A percentile compares a stretch with the other conserved stretches of the same genome.
Evolutionary conservation across 441 rosid genomes (phyloP).

Genomic region (Erodium texanum): DNA sequence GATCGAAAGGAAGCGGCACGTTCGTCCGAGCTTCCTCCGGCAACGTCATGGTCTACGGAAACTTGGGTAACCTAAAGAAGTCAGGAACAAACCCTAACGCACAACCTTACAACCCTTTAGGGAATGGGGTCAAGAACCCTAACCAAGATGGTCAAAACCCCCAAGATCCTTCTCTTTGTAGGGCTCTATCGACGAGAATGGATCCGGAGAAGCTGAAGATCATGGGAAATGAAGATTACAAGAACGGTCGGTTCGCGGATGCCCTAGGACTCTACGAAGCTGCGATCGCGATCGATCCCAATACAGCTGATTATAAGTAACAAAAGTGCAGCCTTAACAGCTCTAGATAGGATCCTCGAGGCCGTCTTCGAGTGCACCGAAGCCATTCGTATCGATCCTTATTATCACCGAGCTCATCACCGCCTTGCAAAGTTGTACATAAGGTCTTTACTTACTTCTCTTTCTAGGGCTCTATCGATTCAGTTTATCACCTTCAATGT

Average conservation of each 20-base stretch:
- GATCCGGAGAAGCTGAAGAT: constrained; percentile 88
- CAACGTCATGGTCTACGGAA: constrained; percentile 63
- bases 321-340: constrained; percentile 81
- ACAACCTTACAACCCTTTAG: constrained; percentile 39
- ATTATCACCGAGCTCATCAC: constrained; percentile 83
- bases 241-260: constrained; percentile 80
- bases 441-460: constrained; percentile 54
- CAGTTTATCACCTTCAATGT: too few species aligned
- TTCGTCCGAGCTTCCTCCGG: constrained; percentile 83
- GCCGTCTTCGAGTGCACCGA: constrained; percentile 87
- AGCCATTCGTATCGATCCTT: constrained; percentile 78
- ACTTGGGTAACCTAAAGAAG: constrained; percentile 67
- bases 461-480: too few species aligned
- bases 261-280: constrained; percentile 93
- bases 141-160: constrained; percentile 18
- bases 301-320: constrained; percentile 80
- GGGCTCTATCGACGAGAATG: constrained; percentile 83
- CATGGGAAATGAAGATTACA: constrained; percentile 94
- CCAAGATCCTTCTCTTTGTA: constrained; percentile 47
- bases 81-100: constrained; percentile 21
- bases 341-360: constrained; percentile 68
- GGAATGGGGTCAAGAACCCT: constrained; percentile 38
- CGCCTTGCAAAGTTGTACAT: constrained; percentile 74
- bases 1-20: constrained; percentile 33
- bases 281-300: constrained; percentile 78